Conservation (phyloP, 345 rosid genomes). For the Nasturtium officinale region DNA sequence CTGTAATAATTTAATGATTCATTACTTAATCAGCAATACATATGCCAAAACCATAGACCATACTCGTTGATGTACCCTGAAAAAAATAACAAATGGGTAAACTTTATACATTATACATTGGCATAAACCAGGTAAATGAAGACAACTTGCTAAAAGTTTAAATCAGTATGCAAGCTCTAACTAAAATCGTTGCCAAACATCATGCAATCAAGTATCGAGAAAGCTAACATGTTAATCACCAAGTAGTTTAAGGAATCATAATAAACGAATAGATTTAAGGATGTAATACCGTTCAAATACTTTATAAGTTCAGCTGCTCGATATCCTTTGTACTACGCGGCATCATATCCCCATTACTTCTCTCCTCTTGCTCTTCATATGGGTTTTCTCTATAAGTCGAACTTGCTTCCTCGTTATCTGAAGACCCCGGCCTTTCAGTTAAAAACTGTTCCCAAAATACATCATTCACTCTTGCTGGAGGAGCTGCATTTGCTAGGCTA, state of each 20-base stretch:
- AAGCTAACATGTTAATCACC: background rate
- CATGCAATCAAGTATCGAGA: background rate
- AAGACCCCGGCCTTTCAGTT: constrained; percentile 91
- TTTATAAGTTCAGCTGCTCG: constrained; percentile 68
- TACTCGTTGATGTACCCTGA: constrained; percentile 20
- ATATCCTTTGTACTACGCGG: constrained; percentile 54
- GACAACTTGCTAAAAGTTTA: background rate
- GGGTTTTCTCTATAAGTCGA: constrained; percentile 64
- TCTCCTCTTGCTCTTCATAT: constrained; percentile 62
- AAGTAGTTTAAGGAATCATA: constrained; percentile 1
- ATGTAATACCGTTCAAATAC: constrained; percentile 19
- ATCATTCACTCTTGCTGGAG: constrained; percentile 73
- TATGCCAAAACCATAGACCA: constrained; percentile 12
- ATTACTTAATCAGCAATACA: constrained; percentile 5
- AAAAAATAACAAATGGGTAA: background rate
- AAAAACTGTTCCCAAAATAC: constrained; percentile 95
- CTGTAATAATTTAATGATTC: constrained; percentile 1
- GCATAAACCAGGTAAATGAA: background rate
- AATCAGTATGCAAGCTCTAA: background rate
- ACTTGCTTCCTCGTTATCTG: constrained; percentile 83
- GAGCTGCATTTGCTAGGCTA: constrained; percentile 54
- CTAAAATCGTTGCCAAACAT: constrained; percentile 12
- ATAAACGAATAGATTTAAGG: background rate
- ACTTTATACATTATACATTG: no score
- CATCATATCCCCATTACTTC: constrained; percentile 50